These are phyloP conservation scores for Paramecium sonneborni DNA, from an alignment of 73 alveolate genomes.

Conservation along the genomic window DNA sequence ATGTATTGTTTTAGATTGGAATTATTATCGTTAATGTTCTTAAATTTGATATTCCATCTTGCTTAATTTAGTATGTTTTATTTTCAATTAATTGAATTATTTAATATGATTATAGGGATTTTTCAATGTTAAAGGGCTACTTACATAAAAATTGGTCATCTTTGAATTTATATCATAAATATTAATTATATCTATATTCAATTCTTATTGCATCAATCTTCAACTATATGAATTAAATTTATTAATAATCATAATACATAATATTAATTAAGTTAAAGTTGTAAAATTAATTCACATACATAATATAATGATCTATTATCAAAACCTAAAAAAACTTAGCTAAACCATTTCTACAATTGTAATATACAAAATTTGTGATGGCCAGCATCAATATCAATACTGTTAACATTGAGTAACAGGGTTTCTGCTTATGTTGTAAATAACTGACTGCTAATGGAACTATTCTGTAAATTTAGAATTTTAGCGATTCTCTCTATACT, in stretches of 20 bases:
- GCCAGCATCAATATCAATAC: background rate
- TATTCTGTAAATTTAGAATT: background rate
- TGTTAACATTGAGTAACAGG: background rate
- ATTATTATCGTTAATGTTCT: too few relatives aligned
- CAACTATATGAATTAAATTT: background rate
- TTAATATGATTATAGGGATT: constrained; percentile 95
- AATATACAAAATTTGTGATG: background rate
- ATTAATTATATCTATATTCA: background rate
- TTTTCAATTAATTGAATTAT: too few relatives aligned
- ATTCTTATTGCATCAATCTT: background rate
- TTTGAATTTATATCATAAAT: too few relatives aligned
- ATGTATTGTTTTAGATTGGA: too few relatives aligned
- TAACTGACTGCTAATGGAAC: background rate
- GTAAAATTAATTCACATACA: background rate
- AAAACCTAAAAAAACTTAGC: background rate
- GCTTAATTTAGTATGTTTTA: too few relatives aligned
- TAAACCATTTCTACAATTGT: background rate
- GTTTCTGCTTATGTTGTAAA: background rate
- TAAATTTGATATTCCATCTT: too few relatives aligned
- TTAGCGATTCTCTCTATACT: background rate
- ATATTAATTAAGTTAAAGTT: background rate
- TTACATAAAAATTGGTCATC: constrained; percentile 59
- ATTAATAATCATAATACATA: background rate
- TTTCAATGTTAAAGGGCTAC: constrained; percentile 80
- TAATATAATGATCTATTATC: constrained; percentile 17